phyloP scores from a whole-genome alignment of 495 filamentous ascomycete species.

The Rhypophila decipiens region DNA sequence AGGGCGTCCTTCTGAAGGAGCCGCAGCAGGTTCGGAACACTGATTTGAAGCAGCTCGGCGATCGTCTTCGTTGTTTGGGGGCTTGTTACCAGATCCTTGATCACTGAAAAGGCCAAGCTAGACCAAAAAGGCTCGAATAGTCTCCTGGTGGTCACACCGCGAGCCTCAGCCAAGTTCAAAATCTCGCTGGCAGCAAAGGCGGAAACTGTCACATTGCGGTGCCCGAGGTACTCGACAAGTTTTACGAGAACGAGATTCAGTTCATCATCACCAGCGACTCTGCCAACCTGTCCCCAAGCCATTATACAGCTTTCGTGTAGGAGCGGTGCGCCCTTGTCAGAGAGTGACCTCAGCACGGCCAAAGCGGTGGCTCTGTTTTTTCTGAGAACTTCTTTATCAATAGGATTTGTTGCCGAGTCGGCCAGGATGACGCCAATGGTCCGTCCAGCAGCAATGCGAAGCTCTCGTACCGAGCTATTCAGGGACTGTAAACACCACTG shows the following conservation, averaged over 20 bases:
- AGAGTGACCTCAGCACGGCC: conserved; percentile 61
- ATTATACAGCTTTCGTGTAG: conserved; percentile 79
- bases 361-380: conserved; percentile 64
- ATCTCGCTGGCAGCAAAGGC: conserved; percentile 71
- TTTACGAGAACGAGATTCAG: conserved; percentile 78
- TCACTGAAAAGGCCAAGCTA: conserved; percentile 68
- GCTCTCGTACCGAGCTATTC: conserved; percentile 74
- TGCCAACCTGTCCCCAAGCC: conserved; percentile 75
- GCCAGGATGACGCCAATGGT: conserved; percentile 53
- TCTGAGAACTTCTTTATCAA: conserved; percentile 26
- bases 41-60: conserved; percentile 70
- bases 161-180: conserved; percentile 57
- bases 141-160: conserved; percentile 51
- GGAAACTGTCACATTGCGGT: conserved; percentile 71
- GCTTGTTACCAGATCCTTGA: conserved; percentile 70
- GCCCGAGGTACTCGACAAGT: conserved; percentile 79
- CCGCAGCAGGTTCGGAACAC: conserved; percentile 64
- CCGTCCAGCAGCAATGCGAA: conserved; percentile 70
- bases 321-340: conserved; percentile 54
- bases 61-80: conserved; percentile 78
- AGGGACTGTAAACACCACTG: conserved; percentile 77
- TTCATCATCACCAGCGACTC: conserved; percentile 58
- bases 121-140: conserved; percentile 84
- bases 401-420: conserved; percentile 38
- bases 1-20: conserved; percentile 74